Evolutionary conservation across 1,139 yeast genomes (phyloP).

Genomic region (Lodderomyces oxycetoniae): DNA sequence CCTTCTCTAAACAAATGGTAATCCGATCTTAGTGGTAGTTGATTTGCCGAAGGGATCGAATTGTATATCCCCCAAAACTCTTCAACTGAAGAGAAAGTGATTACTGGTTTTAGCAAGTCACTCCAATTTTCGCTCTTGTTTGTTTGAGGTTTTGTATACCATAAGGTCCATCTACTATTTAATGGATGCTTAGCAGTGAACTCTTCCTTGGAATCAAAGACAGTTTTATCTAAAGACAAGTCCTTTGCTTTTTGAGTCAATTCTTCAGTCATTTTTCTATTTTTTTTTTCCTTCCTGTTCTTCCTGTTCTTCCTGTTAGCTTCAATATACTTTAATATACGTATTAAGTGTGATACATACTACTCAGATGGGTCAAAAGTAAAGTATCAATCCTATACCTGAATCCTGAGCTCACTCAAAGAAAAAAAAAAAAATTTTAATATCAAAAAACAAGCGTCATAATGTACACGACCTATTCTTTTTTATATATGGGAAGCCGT

Average conservation of each 20-base stretch:
- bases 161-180: conserved; percentile 90
- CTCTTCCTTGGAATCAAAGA: conserved; percentile 63
- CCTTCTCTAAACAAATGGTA: conserved; percentile 94
- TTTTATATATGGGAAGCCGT: too few relatives aligned
- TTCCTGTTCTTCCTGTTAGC: too few relatives aligned
- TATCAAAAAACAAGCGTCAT: too few relatives aligned
- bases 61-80: conserved; percentile 99
- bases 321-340: too few relatives aligned
- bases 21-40: conserved; percentile 88
- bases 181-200: conserved; percentile 86
- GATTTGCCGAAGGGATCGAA: conserved; percentile 88
- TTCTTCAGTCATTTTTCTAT: conserved; percentile 50
- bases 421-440: too few relatives aligned
- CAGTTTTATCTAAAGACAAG: conserved; percentile 54
- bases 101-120: conserved; percentile 88
- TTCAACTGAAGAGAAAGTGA: conserved; percentile 87
- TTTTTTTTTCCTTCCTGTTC: too few relatives aligned
- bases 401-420: too few relatives aligned
- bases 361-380: too few relatives aligned
- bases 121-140: conserved; percentile 84
- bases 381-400: too few relatives aligned
- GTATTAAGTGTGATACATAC: too few relatives aligned
- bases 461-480: too few relatives aligned
- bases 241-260: conserved; percentile 51
- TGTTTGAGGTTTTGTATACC: conserved; percentile 95